Evolutionary conservation across 2,329 filamentous ascomycete species (phyloP).

Genomic region (Diaporthe citri): DNA sequence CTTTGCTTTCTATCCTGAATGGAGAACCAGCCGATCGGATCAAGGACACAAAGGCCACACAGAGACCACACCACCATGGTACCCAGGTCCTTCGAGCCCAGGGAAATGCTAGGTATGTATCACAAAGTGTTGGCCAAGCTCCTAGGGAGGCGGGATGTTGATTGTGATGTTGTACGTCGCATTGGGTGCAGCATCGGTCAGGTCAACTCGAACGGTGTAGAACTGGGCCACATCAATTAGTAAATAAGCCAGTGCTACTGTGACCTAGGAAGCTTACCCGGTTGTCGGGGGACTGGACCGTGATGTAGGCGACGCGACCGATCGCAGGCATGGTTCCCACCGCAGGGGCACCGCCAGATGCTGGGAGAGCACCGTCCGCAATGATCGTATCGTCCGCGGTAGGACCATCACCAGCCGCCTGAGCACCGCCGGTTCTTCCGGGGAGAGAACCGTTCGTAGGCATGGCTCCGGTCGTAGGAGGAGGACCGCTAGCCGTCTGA

Average conservation of each 20-base stretch:
- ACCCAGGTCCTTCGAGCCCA: neutral
- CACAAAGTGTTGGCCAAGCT: neutral
- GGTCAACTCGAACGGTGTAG: neutral
- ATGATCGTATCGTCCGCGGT: neutral
- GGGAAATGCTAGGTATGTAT: neutral
- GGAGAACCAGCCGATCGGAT: neutral
- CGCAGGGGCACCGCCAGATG: neutral
- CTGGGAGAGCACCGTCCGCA: neutral
- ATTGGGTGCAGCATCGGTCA: neutral
- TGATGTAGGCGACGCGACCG: neutral
- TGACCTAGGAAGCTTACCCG: neutral
- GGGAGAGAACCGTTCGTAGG: neutral
- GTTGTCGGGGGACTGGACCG: neutral
- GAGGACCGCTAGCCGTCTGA: neutral
- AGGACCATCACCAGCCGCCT: neutral
- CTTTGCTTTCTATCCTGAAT: neutral
- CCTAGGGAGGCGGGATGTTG: neutral
- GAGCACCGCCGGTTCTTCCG: neutral
- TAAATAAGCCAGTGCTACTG: neutral
- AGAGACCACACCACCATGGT: neutral
- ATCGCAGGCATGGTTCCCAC: neutral
- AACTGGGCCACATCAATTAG: neutral
- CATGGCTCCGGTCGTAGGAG: neutral
- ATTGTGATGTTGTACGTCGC: conserved; percentile 7
- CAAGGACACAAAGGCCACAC: neutral